A percentile compares a stretch with the other conserved stretches of the same genome.
Evolutionary conservation across 225 moss, liverwort and hornwort species (phyloP).

Genomic region (Bryoerythrophyllum caledonicum): DNA sequence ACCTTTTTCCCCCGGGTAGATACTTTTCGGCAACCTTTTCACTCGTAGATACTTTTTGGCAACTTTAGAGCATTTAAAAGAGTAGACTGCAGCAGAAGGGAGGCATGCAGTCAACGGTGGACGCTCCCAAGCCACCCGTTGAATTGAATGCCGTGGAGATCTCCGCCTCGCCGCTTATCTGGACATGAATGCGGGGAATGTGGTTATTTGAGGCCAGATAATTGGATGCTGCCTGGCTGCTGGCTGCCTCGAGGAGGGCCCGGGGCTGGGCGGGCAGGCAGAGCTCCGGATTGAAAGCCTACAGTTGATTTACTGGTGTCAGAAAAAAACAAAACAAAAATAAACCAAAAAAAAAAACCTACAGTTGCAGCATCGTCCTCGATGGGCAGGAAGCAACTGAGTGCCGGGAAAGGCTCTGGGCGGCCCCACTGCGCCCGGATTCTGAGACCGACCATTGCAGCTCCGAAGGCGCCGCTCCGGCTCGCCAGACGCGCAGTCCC

Average conservation of each 20-base stretch:
- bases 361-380: no score
- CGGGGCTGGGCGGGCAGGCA: no score
- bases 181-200: slow-evolving; percentile 25
- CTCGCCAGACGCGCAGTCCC: background rate
- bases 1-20: no score
- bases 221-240: slow-evolving; percentile 15
- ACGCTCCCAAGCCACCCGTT: background rate
- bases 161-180: background rate
- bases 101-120: background rate
- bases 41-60: no score
- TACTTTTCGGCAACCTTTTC: no score
- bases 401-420: background rate
- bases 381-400: no score
- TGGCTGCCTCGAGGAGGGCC: background rate
- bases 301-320: no score
- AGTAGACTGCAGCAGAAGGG: no score
- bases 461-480: slow-evolving; percentile 41
- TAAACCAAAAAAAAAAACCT: no score
- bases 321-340: no score
- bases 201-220: slow-evolving; percentile 4
- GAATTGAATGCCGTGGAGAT: background rate
- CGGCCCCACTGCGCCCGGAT: slow-evolving; percentile 27
- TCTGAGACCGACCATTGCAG: slow-evolving; percentile 44
- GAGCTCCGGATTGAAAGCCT: background rate
- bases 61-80: no score